Conservation (phyloP, 2,329 filamentous ascomycete genomes). For the Cladophialophora psammophila region DNA sequence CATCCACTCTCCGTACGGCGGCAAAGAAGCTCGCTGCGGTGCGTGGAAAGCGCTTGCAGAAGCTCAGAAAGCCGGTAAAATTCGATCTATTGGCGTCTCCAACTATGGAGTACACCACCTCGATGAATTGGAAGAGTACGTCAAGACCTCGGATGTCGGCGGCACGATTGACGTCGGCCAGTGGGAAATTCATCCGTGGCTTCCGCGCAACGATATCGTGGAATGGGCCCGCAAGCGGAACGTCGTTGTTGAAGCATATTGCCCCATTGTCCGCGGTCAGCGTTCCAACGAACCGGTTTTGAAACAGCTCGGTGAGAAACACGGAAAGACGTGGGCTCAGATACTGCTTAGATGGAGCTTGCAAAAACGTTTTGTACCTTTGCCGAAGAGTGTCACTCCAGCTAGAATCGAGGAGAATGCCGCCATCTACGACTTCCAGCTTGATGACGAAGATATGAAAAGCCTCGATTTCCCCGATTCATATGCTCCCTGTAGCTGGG, state of each 20-base stretch:
- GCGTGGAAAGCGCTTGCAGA: constrained; percentile 64
- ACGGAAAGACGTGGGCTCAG: constrained; percentile 65
- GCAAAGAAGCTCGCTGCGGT: constrained; percentile 57
- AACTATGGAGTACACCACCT: constrained; percentile 65
- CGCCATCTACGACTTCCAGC: constrained; percentile 66
- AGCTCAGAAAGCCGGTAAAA: constrained; percentile 59
- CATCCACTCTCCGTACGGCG: constrained; percentile 62
- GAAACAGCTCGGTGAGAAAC: constrained; percentile 60
- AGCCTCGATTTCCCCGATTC: constrained; percentile 58
- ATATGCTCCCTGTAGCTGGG: constrained; percentile 67
- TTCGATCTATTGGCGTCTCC: constrained; percentile 61
- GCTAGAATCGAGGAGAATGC: constrained; percentile 68
- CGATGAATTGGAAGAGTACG: constrained; percentile 61
- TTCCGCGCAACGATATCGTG: constrained; percentile 77
- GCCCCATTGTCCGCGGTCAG: constrained; percentile 54
- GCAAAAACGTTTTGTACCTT: constrained; percentile 68
- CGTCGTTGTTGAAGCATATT: constrained; percentile 67
- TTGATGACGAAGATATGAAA: constrained; percentile 66
- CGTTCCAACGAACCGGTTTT: constrained; percentile 62
- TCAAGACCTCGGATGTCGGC: constrained; percentile 68
- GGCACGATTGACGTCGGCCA: constrained; percentile 83
- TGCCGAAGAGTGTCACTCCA: constrained; percentile 69
- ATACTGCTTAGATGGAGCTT: constrained; percentile 68
- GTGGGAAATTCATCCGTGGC: constrained; percentile 91
- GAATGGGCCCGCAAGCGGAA: constrained; percentile 74